Base-by-base conservation (phyloP, 352 stramenopile genomes). In the Paralagenidium karlingii region DNA sequence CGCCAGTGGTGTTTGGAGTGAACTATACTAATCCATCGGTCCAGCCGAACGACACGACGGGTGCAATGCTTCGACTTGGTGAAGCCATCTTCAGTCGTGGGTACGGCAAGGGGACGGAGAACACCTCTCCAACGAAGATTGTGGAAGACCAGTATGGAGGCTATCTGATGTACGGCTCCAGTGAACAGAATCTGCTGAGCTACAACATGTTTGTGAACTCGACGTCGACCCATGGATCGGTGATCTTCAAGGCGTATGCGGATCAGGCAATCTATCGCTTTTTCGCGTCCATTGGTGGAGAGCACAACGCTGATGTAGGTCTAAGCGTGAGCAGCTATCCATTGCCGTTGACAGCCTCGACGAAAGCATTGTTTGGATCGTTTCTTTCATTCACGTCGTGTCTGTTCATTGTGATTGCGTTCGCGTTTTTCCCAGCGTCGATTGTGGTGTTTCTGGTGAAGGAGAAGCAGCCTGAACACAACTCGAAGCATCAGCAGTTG, bases 401-500 rank as follows among this genome's bases (percentile, higher is more conserved):
- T 34, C 43, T 93, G 2, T 84, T 91, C 53, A 65, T 94, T 25
- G 61, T 82, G n/a, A 73, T 96, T 11, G 76, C 79, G 3, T 59
- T 95, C 8, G 68, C 59, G 1, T 95, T 83, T 39, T 75, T 92
- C 22, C 78, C 82, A 10, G 77, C 75, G 2, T 79, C 68, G 10
- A 83, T 88, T 43, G 88, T 82, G 20, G 77, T 82, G 10, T 96
- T 96, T 52, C 63, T 97, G 26, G 91, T 98, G 16, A 74, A 85
- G 27, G 91, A 98, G 45, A 43, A 46, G 8, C 38, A 60, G 11
- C 26, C 51, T 20, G 70, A 91, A 34, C 80, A 82, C 24, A 96
- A 95, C 51, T 75, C 81, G 8, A 97, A 97, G 57, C 92, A 98
- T 61, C 76, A 94, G 57, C 79, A 95, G 55, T 83, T 58, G 56